Evolutionary conservation across 495 filamentous ascomycete species (phyloP), one percentile per base, ranked within the genome.

Genomic region (Neurospora africana): DNA sequence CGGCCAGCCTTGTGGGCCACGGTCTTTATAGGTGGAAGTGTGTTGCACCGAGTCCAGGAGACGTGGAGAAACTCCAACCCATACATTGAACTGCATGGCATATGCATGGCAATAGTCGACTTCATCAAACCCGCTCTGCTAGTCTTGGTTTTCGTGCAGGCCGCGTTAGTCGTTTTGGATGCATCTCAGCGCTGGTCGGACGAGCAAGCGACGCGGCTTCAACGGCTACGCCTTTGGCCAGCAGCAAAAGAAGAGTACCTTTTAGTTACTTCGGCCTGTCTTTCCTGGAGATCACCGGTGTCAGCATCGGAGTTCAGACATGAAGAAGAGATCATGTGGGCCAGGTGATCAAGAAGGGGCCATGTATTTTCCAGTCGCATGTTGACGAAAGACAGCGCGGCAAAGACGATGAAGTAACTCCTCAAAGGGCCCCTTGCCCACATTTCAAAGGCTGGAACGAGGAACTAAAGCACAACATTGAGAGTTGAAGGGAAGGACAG

Each of bases 1-100:
- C 80, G 19, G 75, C 74, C 47, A 83, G 83, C 75, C 72, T 78
- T 21, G 72, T 40, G 21, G 75, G 70, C 2, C 78, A 77, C 61
- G 53, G 69, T 33, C 61, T 75, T 0, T 74, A 76, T 37, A 68
- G 47, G 35, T 43, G 40, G 69, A 76, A 23, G 21, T 23, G 21
- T 53, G 21, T 27, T 21, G 21, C 44, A 53, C 21, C n/a, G 21
- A 53, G 44, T 53, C 21, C 44, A 53, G 44, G n/a, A 53, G 44
- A 53, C 44, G 44, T 27, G n/a, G 44, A 53, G 21, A 53, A 27
- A 53, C 44, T 53, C 44, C 21, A 53, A 53, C 21, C 44, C 43
- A 47, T 47, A 47, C 43, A n/a, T 21, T 47, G 21, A 21, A 53
- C 21, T 53, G 44, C 21, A 53, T 53, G 44, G 21, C n/a, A 53